Conservation (phyloP, 148 eudicot genomes). For the Limonium bicolor region DNA sequence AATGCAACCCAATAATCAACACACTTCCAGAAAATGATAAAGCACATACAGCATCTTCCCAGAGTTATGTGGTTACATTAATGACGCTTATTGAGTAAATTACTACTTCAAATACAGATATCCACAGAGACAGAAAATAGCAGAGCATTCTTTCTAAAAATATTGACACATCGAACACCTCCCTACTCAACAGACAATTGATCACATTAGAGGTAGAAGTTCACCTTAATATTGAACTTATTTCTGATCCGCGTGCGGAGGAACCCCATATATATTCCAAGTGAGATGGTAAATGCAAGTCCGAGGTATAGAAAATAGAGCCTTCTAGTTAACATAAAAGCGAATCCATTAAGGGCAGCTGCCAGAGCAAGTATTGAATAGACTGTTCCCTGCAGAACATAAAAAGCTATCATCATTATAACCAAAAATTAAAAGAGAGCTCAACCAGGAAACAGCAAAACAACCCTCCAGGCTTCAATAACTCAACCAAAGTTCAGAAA, state of each 20-base stretch:
- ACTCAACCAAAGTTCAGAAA: too few species aligned
- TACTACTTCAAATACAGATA: background rate
- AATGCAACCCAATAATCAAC: too few species aligned
- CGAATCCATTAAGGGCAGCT: conserved; percentile 38
- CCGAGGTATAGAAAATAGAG: conserved; percentile 50
- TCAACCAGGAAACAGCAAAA: background rate
- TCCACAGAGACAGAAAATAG: too few species aligned
- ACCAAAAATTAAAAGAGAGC: background rate
- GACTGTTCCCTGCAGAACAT: conserved; percentile 45
- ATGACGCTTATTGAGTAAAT: background rate
- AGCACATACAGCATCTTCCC: background rate
- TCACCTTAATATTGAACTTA: conserved; percentile 78
- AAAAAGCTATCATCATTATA: background rate
- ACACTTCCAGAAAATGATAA: too few species aligned
- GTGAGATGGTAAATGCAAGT: conserved; percentile 35
- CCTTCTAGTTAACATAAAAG: conserved; percentile 39
- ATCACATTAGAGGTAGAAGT: conserved; percentile 2
- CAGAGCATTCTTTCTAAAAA: too few species aligned
- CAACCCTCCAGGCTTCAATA: too few species aligned
- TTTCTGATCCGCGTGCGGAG: conserved; percentile 57
- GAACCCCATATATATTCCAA: conserved; percentile 61
- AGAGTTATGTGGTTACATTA: background rate
- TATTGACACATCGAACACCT: too few species aligned
- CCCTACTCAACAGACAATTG: background rate
- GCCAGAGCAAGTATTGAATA: conserved; percentile 32